A percentile compares a stretch with the other conserved stretches of the same genome.
Evolutionary conservation across 805 yeast genomes (phyloP).

Genomic region (Starmerella sp.): DNA sequence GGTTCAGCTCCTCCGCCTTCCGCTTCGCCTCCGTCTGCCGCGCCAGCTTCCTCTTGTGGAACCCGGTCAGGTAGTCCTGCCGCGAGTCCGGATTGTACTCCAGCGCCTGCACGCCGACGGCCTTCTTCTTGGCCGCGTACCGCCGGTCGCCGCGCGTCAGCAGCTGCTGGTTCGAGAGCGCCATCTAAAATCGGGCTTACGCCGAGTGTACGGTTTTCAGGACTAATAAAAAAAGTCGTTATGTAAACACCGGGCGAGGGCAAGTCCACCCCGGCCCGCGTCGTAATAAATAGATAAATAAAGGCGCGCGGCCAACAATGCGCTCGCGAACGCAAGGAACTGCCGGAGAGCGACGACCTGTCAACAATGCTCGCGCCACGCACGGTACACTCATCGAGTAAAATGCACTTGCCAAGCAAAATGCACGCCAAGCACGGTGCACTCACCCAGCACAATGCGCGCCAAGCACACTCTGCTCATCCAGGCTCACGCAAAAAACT

Average conservation of each 20-base stretch:
- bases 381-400: too few species aligned
- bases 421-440: too few species aligned
- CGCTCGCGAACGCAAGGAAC: too few species aligned
- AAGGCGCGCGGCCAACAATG: too few species aligned
- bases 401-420: too few species aligned
- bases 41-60: constrained; percentile 83
- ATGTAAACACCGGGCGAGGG: constrained; percentile 3
- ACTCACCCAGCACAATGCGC: too few species aligned
- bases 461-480: too few species aligned
- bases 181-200: constrained; percentile 5
- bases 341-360: too few species aligned
- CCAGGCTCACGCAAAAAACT: not conserved
- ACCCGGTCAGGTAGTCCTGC: constrained; percentile 78
- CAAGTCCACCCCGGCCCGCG: not conserved
- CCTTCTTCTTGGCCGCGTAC: constrained; percentile 57
- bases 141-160: constrained; percentile 72
- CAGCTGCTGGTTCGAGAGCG: constrained; percentile 57
- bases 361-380: too few species aligned
- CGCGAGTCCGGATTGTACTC: constrained; percentile 60
- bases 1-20: constrained; percentile 63
- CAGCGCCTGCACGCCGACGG: constrained; percentile 63
- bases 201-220: not conserved
- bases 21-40: constrained; percentile 79
- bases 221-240: not conserved
- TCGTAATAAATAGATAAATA: not conserved